Conservation (phyloP, 2,329 filamentous ascomycete species). For the Epichloe gansuensis region DNA sequence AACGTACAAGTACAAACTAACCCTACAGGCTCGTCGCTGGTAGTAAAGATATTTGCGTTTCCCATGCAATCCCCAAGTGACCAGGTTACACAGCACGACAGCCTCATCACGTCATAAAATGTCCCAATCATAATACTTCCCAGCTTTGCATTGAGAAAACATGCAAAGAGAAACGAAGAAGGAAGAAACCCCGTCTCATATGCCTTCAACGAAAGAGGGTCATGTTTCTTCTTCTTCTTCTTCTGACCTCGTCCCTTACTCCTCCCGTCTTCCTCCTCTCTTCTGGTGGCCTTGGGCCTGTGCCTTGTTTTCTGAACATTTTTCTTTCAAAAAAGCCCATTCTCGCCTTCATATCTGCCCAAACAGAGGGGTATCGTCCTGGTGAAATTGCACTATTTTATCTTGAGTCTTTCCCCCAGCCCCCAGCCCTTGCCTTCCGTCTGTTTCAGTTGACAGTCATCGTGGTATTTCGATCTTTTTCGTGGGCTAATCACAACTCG, state of each 20-base stretch:
- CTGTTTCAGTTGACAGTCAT: neutral
- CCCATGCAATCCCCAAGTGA: neutral
- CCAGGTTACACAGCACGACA: neutral
- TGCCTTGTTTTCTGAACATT: too few species aligned
- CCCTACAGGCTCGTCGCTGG: neutral
- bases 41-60: neutral
- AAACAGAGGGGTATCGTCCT: neutral
- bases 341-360: neutral
- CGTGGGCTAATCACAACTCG: slow-evolving; percentile 27
- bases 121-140: neutral
- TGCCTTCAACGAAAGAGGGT: neutral
- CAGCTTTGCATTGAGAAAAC: neutral
- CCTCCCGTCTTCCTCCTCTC: too few species aligned
- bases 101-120: neutral
- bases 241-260: too few species aligned
- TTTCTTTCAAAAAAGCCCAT: neutral
- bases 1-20: neutral
- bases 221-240: neutral
- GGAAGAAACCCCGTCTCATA: too few species aligned
- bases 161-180: neutral
- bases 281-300: too few species aligned
- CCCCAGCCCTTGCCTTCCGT: neutral
- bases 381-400: neutral
- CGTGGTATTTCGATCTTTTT: too few species aligned
- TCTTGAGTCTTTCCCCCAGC: neutral